A percentile compares a stretch with the other conserved stretches of the same genome.
phyloP scores from a whole-genome alignment of 306 rosid genomes.

The Pachyrhizus erosus region DNA sequence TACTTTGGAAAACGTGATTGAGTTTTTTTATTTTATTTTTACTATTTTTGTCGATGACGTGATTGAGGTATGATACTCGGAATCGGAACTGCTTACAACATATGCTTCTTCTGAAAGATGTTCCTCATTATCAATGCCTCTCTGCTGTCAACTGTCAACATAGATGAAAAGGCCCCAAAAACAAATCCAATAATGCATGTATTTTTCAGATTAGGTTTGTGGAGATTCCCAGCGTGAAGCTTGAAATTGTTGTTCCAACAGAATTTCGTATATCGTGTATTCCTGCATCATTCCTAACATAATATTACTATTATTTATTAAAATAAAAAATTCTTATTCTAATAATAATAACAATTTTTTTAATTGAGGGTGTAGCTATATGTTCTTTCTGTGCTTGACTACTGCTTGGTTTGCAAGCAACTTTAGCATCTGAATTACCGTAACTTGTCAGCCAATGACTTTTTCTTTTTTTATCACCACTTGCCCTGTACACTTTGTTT shows the following conservation, averaged over 20 bases:
- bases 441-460: constrained; percentile 43
- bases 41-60: neutral
- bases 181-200: constrained; percentile 25
- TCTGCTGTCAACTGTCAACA: constrained; percentile 9
- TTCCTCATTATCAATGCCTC: neutral
- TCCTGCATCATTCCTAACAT: no score
- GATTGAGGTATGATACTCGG: constrained; percentile 26
- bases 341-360: neutral
- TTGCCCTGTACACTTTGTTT: constrained; percentile 16
- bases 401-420: constrained; percentile 40
- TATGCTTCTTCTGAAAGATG: constrained; percentile 21
- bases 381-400: neutral
- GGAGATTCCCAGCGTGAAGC: constrained; percentile 12
- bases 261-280: neutral
- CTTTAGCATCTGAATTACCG: constrained; percentile 37
- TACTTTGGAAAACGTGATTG: constrained; percentile 33
- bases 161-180: neutral
- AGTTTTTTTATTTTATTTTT: neutral
- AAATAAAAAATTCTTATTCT: no score
- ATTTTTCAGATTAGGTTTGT: constrained; percentile 1
- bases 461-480: constrained; percentile 15
- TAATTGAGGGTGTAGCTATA: neutral
- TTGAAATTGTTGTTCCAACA: neutral
- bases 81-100: constrained; percentile 31
- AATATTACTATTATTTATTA: neutral